Evolutionary conservation across 2,329 filamentous ascomycete species (phyloP), one percentile per base, ranked within the genome.

Genomic region (Trichoderma semiorbis): DNA sequence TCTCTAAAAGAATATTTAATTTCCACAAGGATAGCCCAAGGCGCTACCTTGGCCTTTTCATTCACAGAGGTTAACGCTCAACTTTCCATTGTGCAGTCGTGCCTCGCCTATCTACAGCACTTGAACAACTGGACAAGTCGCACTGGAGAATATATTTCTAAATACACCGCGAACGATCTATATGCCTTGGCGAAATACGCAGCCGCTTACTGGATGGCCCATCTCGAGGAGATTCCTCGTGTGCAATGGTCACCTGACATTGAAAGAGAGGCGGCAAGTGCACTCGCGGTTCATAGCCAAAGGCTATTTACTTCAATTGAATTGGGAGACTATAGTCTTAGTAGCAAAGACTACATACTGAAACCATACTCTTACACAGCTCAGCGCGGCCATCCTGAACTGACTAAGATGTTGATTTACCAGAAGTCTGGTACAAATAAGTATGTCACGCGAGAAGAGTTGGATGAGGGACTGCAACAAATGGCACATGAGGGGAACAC

Each of bases 101-200:
- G 39, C 30, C 43, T 65, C 5, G 7, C 43, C 5, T 65, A 65
- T 14, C 12, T 50, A 1, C 7, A 7, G 1, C 28, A 65, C 1
- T 16, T 50, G 0, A 24, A 7, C 43, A 10, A 5, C 0, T 32
- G 24, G 24, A 0, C 11, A 3, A 3, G 16, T 12, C 14, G 11
- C 5, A 5, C 1, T 10, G 2, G 0, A 12, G 4, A 7, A 2
- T 36, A 36, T 36, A 1, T n/a, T n/a, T n/a, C n/a, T n/a, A n/a
- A n/a, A n/a, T n/a, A n/a, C n/a, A n/a, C n/a, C n/a, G n/a, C n/a
- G n/a, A n/a, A n/a, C n/a, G n/a, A n/a, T n/a, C n/a, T n/a, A n/a
- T n/a, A n/a, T n/a, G n/a, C n/a, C n/a, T 26, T 66, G 43, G 11
- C 6, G 1, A 1, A 1, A 7, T 67, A 58, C 21, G 21, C 12